Percentiles rank a stretch among this genome's conserved stretches.
Conservation (phyloP, 169 alveolate genomes). For the Cryptosporidium bovis region DNA sequence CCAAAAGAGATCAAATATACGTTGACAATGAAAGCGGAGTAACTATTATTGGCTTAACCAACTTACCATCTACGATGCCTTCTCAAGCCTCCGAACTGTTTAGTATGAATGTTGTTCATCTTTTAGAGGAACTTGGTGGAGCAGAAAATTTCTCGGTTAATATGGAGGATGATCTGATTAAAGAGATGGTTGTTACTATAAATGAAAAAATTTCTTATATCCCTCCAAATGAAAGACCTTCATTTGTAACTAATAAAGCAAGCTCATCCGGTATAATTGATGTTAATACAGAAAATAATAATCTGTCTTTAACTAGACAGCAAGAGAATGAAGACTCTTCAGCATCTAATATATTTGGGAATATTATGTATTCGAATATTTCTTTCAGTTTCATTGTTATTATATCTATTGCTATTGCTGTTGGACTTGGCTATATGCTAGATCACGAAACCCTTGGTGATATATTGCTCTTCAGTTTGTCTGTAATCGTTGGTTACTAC, state of each 20-base stretch:
- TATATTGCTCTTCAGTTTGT: constrained; percentile 80
- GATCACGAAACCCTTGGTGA: constrained; percentile 59
- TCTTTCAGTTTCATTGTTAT: constrained; percentile 43
- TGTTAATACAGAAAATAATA: neutral
- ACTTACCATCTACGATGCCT: constrained; percentile 89
- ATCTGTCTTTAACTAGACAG: neutral
- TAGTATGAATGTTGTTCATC: constrained; percentile 85
- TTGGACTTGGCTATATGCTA: constrained; percentile 76
- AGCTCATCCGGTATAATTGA: neutral
- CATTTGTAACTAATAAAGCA: constrained; percentile 62
- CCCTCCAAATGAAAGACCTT: constrained; percentile 74
- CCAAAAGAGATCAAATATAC: constrained; percentile 82
- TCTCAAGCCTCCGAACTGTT: constrained; percentile 87
- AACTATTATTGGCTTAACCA: constrained; percentile 88
- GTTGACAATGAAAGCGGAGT: constrained; percentile 84
- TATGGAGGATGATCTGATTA: constrained; percentile 81
- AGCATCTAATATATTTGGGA: neutral
- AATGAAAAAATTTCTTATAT: constrained; percentile 78
- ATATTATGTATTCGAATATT: constrained; percentile 39
- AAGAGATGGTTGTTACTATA: constrained; percentile 79
- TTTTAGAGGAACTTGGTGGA: constrained; percentile 84
- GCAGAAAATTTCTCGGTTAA: constrained; percentile 82
- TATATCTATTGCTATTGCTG: constrained; percentile 3
- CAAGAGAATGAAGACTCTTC: neutral
- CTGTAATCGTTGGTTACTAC: constrained; percentile 88